Evolutionary conservation across 1,284 basidiomycete species (phyloP).

Genomic region (Sanguinoderma infundibulare): DNA sequence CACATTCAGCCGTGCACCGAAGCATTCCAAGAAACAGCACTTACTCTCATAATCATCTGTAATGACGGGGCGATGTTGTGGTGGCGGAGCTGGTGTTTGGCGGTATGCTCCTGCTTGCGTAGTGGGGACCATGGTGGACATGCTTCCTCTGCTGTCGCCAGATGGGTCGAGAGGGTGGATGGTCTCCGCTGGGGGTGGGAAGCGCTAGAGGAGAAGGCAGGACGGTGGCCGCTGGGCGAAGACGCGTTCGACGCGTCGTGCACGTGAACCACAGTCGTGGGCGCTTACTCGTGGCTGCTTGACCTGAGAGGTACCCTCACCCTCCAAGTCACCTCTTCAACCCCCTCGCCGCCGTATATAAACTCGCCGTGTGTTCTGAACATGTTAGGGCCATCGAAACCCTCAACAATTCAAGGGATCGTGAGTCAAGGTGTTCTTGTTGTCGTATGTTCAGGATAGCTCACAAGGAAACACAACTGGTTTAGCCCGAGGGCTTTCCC

Average conservation of each 20-base stretch:
- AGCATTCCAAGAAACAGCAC: slow-evolving; percentile 30
- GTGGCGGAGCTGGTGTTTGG: slow-evolving; percentile 20
- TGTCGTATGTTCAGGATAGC: no score
- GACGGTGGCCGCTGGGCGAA: not conserved
- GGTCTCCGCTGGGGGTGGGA: not conserved
- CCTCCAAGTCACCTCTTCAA: not conserved
- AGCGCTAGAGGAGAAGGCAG: not conserved
- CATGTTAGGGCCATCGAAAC: not conserved
- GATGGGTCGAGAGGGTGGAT: no score
- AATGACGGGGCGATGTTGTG: slow-evolving; percentile 47
- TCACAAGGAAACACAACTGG: no score
- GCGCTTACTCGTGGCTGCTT: slow-evolving; percentile 10
- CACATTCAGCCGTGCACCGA: not conserved
- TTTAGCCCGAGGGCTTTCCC: no score
- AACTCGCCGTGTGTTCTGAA: not conserved
- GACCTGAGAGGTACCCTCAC: slow-evolving; percentile 10
- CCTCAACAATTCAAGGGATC: not conserved
- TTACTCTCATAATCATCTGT: slow-evolving; percentile 79
- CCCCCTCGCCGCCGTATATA: not conserved
- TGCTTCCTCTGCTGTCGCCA: not conserved
- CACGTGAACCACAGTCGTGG: slow-evolving; percentile 15
- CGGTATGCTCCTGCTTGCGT: slow-evolving; percentile 16
- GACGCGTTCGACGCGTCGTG: slow-evolving; percentile 24
- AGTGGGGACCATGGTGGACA: slow-evolving; percentile 11
- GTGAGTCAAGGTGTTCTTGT: not conserved